Percentiles rank a stretch among this genome's conserved stretches.
phyloP scores from a whole-genome alignment of 208 protist genomes.

The Leishmania lainsoni region DNA sequence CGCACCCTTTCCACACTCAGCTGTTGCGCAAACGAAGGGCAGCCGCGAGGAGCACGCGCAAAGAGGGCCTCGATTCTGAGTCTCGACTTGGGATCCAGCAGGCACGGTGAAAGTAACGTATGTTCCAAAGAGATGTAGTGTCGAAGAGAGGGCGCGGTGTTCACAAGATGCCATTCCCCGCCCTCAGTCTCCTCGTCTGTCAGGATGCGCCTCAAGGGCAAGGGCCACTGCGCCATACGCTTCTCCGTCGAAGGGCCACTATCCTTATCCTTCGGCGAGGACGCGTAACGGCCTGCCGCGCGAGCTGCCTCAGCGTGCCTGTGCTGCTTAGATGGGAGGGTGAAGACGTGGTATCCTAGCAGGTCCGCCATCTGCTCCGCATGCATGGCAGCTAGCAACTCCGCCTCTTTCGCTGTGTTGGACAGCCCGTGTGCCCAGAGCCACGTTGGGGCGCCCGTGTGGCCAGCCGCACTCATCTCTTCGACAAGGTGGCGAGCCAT shows the following conservation, averaged over 20 bases:
- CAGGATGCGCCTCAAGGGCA: conserved; percentile 62
- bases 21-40: conserved; percentile 50
- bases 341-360: conserved; percentile 88
- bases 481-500: neutral
- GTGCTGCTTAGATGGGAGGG: conserved; percentile 82
- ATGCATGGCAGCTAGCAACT: conserved; percentile 85
- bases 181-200: conserved; percentile 76
- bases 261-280: conserved; percentile 61
- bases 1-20: conserved; percentile 29
- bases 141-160: conserved; percentile 23
- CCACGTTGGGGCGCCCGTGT: conserved; percentile 1
- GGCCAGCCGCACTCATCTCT: conserved; percentile 1
- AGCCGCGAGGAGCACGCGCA: conserved; percentile 16
- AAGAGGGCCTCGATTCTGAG: conserved; percentile 65
- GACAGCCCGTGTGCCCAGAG: conserved; percentile 86
- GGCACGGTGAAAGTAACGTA: conserved; percentile 73
- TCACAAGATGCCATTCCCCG: conserved; percentile 80
- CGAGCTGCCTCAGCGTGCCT: conserved; percentile 79
- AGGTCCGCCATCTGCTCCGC: conserved; percentile 85
- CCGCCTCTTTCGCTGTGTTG: conserved; percentile 70
- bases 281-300: conserved; percentile 71
- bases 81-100: conserved; percentile 57
- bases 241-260: conserved; percentile 14
- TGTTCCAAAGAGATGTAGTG: conserved; percentile 47
- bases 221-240: conserved; percentile 42